These are phyloP conservation scores for Venturia carpophila DNA, from an alignment of 2,329 filamentous ascomycete genomes.

Conservation along the genomic window DNA sequence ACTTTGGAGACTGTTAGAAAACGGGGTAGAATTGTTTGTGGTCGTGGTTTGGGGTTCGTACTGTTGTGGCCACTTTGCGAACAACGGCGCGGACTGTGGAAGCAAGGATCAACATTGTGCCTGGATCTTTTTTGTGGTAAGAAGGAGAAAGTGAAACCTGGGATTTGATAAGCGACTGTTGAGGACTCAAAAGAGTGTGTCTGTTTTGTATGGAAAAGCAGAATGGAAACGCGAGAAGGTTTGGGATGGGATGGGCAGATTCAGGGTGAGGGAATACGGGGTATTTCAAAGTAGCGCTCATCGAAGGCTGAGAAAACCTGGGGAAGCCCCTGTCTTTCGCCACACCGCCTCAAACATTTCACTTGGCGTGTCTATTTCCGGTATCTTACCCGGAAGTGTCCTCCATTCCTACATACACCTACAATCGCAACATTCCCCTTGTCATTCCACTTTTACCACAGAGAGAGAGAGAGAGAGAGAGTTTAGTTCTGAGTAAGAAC, in stretches of 20 bases:
- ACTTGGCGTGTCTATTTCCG: not conserved
- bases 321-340: not conserved
- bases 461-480: too few species aligned
- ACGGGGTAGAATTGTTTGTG: not conserved
- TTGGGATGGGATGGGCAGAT: not conserved
- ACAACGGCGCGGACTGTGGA: slow-evolving; percentile 1
- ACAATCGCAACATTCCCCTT: too few species aligned
- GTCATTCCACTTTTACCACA: too few species aligned
- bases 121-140: not conserved
- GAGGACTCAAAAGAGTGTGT: not conserved
- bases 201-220: not conserved
- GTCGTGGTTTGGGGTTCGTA: not conserved
- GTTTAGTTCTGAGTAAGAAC: too few species aligned
- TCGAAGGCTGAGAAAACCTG: not conserved
- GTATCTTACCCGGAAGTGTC: not conserved
- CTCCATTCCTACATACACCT: too few species aligned
- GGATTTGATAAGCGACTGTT: not conserved
- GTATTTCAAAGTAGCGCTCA: not conserved
- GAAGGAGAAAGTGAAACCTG: not conserved
- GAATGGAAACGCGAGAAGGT: not conserved
- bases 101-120: slow-evolving; percentile 16
- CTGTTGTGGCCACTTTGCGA: slow-evolving; percentile 3
- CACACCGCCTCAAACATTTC: slow-evolving; percentile 1
- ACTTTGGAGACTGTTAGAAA: not conserved
- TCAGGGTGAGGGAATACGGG: not conserved